phyloP scores from a whole-genome alignment of 2,329 filamentous ascomycete genomes.

The Rhinocladiella mackenziei region DNA sequence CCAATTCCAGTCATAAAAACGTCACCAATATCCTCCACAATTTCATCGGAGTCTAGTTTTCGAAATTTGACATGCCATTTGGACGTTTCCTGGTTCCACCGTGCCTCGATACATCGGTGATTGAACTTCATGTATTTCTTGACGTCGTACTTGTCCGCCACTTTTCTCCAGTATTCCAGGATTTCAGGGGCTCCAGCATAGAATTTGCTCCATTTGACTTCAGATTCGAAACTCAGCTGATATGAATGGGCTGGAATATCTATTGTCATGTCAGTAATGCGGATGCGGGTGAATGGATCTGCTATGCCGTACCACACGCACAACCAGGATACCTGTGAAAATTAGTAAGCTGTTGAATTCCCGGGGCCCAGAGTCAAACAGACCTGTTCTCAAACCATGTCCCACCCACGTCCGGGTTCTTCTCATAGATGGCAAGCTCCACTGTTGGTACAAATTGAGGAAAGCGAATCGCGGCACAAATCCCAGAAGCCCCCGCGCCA shows the following conservation, averaged over 20 bases:
- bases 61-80: conserved; percentile 28
- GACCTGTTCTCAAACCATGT: conserved; percentile 32
- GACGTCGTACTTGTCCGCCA: conserved; percentile 28
- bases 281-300: not conserved
- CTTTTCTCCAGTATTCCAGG: conserved; percentile 24
- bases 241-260: conserved; percentile 26
- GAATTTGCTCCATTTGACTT: conserved; percentile 26
- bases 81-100: conserved; percentile 27
- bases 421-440: conserved; percentile 31
- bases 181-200: conserved; percentile 29
- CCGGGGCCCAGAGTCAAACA: not conserved
- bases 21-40: conserved; percentile 40
- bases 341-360: not conserved
- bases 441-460: conserved; percentile 19
- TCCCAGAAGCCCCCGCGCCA: conserved; percentile 39
- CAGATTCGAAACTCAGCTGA: conserved; percentile 22
- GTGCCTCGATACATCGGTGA: conserved; percentile 28
- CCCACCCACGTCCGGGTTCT: conserved; percentile 33
- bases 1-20: conserved; percentile 58
- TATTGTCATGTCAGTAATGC: conserved; percentile 1
- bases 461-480: conserved; percentile 24
- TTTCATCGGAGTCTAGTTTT: conserved; percentile 18
- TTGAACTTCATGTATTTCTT: conserved; percentile 31
- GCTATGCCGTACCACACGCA: conserved; percentile 20
- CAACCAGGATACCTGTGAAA: conserved; percentile 20